These are phyloP conservation scores for Aurifilum marmelostoma DNA, from an alignment of 2,329 filamentous ascomycete genomes.

Conservation along the genomic window DNA sequence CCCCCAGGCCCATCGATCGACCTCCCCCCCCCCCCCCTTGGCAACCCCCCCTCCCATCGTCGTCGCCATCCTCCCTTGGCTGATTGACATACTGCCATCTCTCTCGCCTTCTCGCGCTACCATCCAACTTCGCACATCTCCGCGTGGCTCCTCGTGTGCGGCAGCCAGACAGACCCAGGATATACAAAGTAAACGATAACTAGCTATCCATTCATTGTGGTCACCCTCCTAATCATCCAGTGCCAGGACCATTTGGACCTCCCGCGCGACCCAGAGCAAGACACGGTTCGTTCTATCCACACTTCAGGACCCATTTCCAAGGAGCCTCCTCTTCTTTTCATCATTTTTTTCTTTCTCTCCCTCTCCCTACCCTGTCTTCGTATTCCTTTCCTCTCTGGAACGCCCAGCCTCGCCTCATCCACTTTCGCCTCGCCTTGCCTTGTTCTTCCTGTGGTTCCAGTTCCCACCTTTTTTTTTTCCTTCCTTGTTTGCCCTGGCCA, in stretches of 20 bases:
- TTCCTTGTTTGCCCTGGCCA: neutral
- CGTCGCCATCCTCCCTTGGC: neutral
- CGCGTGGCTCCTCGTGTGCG: neutral
- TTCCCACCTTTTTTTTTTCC: neutral
- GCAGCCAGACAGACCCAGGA: neutral
- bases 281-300: slow-evolving; percentile 2
- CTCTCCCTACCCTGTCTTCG: slow-evolving; percentile 3
- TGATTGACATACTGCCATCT: neutral
- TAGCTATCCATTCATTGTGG: neutral
- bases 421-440: slow-evolving; percentile 23
- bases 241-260: neutral
- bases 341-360: neutral
- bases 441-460: neutral
- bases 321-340: neutral
- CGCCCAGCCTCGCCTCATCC: slow-evolving; percentile 23
- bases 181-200: neutral
- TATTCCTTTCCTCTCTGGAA: slow-evolving; percentile 11
- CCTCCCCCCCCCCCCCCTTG: neutral
- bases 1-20: neutral
- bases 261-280: neutral
- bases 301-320: slow-evolving; percentile 6
- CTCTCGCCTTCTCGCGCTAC: neutral
- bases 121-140: neutral
- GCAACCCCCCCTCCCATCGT: neutral
- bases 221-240: neutral